Percentiles rank a stretch among this genome's conserved stretches.
phyloP scores from a whole-genome alignment of 2,329 filamentous ascomycete species.

The Botrytis medusae region DNA sequence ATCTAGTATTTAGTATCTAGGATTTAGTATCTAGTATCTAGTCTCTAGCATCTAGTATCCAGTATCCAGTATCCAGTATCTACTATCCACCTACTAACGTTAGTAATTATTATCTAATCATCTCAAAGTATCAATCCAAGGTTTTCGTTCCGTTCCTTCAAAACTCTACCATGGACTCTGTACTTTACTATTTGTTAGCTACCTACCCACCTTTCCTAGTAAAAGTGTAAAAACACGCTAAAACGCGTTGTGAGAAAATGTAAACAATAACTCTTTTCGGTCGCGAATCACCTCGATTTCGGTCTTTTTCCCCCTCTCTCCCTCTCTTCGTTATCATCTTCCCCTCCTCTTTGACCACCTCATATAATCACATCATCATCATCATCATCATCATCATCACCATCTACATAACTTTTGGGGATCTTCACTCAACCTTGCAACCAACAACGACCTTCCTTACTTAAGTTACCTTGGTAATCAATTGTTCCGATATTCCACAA shows the following conservation, averaged over 20 bases:
- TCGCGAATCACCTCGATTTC: constrained; percentile 2
- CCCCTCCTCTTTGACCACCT: not conserved
- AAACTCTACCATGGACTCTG: too few relatives aligned
- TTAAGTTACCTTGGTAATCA: not conserved
- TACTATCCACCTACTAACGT: too few relatives aligned
- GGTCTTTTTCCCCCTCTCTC: not conserved
- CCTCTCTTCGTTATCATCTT: not conserved
- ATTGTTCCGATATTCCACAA: constrained; percentile 4
- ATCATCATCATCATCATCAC: not conserved
- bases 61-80: not conserved
- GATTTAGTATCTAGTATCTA: too few relatives aligned
- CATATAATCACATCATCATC: not conserved
- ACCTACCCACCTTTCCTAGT: not conserved
- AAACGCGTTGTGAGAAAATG: not conserved
- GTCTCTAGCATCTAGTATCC: not conserved
- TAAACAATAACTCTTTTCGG: constrained; percentile 13
- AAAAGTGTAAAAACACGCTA: constrained; percentile 3
- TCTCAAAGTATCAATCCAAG: not conserved
- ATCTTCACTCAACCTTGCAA: constrained; percentile 17
- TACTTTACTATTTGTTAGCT: not conserved
- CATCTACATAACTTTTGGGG: not conserved
- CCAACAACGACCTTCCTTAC: not conserved
- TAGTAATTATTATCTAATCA: not conserved
- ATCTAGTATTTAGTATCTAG: too few relatives aligned
- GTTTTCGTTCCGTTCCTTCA: not conserved